Conservation (phyloP, 2,329 filamentous ascomycete species). For the Parafenestella ontariensis region DNA sequence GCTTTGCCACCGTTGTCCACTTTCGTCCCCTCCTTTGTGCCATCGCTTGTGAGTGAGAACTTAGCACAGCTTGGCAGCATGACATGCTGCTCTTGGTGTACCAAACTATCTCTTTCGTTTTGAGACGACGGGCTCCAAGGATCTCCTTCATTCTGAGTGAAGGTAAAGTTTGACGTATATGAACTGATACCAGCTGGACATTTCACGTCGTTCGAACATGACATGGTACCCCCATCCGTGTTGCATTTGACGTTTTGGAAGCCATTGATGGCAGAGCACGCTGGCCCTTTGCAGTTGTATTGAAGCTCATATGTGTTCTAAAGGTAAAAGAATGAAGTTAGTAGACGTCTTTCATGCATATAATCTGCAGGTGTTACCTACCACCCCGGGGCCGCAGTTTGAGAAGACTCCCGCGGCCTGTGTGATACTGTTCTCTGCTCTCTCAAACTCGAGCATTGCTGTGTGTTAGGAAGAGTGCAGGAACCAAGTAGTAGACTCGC, state of each 20-base stretch:
- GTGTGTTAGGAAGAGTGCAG: not conserved
- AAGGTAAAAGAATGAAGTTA: not conserved
- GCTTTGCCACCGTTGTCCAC: conserved; percentile 11
- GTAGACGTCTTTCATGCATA: not conserved
- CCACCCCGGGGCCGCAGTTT: conserved; percentile 25
- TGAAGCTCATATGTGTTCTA: conserved; percentile 23
- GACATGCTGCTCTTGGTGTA: conserved; percentile 28
- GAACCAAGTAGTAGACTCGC: not conserved
- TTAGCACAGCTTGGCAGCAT: conserved; percentile 19
- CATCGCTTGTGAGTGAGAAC: conserved; percentile 29
- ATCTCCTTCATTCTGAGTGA: conserved; percentile 30
- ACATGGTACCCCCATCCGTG: conserved; percentile 17
- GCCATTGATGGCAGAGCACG: conserved; percentile 23
- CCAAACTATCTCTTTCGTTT: conserved; percentile 18
- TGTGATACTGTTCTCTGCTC: conserved; percentile 14
- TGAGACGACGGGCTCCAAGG: conserved; percentile 19
- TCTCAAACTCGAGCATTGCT: not conserved
- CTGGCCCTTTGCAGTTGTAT: conserved; percentile 27
- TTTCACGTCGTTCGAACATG: conserved; percentile 28
- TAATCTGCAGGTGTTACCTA: not conserved
- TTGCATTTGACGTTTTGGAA: conserved; percentile 29
- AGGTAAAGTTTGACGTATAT: conserved; percentile 33
- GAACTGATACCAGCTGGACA: conserved; percentile 21
- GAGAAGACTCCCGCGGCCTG: conserved; percentile 20
- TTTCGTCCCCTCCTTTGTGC: conserved; percentile 27